Evolutionary conservation across 257 asterid genomes (phyloP).

Genomic region (Solanum commersonii): DNA sequence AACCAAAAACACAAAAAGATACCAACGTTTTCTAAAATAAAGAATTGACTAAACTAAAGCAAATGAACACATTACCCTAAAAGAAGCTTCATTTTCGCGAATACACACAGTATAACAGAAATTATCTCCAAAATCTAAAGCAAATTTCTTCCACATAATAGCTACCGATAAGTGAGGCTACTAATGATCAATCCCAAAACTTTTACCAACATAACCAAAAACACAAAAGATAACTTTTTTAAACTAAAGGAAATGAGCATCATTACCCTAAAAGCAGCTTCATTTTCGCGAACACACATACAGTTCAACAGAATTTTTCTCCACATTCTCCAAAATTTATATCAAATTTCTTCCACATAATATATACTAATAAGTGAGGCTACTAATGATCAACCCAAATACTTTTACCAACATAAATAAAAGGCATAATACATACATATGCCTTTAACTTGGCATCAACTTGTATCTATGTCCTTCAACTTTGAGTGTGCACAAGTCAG

Average conservation of each 20-base stretch:
- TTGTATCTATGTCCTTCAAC: not conserved
- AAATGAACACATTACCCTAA: not conserved
- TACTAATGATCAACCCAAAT: not conserved
- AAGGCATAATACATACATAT: not conserved
- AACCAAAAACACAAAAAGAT: not conserved
- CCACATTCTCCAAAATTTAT: not conserved
- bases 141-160: not conserved
- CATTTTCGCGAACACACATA: not conserved
- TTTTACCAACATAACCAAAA: not conserved
- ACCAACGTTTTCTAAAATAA: not conserved
- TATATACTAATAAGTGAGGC: not conserved
- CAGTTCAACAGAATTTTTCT: not conserved
- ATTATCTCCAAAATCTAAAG: not conserved
- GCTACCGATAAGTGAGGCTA: not conserved
- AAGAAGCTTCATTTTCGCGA: not conserved
- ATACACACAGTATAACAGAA: not conserved
- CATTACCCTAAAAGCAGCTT: not conserved
- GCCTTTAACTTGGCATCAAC: not conserved
- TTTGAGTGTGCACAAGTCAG: no score
- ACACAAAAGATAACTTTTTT: not conserved
- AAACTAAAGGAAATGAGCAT: not conserved
- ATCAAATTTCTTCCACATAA: not conserved
- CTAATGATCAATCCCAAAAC: not conserved
- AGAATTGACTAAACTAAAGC: not conserved
- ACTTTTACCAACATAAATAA: not conserved